Base-by-base conservation (phyloP, 1,284 basidiomycete species). In the Naganishia sp. region DNA sequence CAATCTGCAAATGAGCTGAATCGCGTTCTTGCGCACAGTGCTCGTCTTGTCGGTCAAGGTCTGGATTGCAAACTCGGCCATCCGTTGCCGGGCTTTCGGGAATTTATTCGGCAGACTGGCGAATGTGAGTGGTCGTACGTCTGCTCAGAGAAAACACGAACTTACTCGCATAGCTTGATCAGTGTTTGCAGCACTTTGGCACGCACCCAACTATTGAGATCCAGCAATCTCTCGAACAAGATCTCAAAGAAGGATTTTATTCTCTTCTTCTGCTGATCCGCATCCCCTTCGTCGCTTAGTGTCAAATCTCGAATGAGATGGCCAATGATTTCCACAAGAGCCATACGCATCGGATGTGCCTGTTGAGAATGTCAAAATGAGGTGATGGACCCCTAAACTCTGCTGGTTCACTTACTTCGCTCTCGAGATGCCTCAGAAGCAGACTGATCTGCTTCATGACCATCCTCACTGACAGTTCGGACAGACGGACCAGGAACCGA, bases 341-440 rank as follows among this genome's bases (percentile, higher is more conserved):
- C 91, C 82, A 94, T 91, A 44, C 96, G 90, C 88, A 99, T 95
- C 0, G 93, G 92, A 74, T 98, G 96, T 0, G 92, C 89, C 90
- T 94, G 68, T 11, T 25, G 43, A 16, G 18, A 28, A 5, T 28
- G 5, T 28, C 28, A 54, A 46, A 23, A 61, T 42, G 11, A 59
- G 39, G 13, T 16, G 31, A 43, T 49, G 36, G 28, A 15, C 18
- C 21, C 18, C 2, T 2, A 13, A 5, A 9, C 7, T 25, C 13
- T 10, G 11, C 15, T 7, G 55, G 6, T 2, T 18, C 9, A 75
- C 85, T 23, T 73, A 90, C 92, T 81, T 99, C 95, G 39, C 90
- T 93, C 75, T 99, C 95, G 42, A 97, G 82, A 74, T 97, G 94
- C 25, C 85, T 83, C 33, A 92, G 83, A 11, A 98, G 81, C 53